Conservation (phyloP, 768 basidiomycete species). For the Lyophyllum atratum region DNA sequence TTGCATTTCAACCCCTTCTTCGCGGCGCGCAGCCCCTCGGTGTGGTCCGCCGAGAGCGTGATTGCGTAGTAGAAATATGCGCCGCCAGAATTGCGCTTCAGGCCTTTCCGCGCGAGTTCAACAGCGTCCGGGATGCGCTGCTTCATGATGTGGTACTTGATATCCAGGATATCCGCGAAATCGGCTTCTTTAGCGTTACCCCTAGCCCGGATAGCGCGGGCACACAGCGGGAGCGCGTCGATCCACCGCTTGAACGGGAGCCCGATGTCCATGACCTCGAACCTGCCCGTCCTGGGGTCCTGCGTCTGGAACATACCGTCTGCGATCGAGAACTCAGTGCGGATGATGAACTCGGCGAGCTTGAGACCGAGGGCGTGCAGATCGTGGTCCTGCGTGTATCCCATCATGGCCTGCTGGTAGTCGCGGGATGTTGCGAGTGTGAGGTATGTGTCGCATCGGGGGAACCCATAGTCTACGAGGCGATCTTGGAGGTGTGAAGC, state of each 20-base stretch:
- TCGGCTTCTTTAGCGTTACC: constrained; percentile 46
- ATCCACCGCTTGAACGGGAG: constrained; percentile 62
- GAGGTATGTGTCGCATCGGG: constrained; percentile 47
- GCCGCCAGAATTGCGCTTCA: constrained; percentile 57
- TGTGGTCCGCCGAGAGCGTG: constrained; percentile 47
- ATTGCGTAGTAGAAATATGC: constrained; percentile 69
- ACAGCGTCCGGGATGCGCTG: constrained; percentile 50
- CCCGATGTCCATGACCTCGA: constrained; percentile 45
- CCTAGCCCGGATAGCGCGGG: constrained; percentile 51
- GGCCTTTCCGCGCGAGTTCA: constrained; percentile 42
- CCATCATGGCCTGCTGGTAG: constrained; percentile 57
- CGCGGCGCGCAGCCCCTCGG: constrained; percentile 57
- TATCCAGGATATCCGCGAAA: constrained; percentile 63
- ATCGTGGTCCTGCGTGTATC: constrained; percentile 46
- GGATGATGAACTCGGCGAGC: constrained; percentile 50
- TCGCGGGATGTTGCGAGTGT: constrained; percentile 41
- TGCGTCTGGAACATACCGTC: constrained; percentile 56
- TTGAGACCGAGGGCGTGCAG: constrained; percentile 52
- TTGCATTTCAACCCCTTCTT: constrained; percentile 69
- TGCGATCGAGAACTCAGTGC: constrained; percentile 61
- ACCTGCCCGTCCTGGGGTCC: constrained; percentile 41
- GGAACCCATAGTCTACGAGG: constrained; percentile 49
- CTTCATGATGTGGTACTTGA: constrained; percentile 58
- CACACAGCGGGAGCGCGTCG: constrained; percentile 62
- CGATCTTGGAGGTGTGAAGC: constrained; percentile 47